Evolutionary conservation across 2,329 filamentous ascomycete species (phyloP), one percentile per base, ranked within the genome.

Genomic region (Alternaria longipes): DNA sequence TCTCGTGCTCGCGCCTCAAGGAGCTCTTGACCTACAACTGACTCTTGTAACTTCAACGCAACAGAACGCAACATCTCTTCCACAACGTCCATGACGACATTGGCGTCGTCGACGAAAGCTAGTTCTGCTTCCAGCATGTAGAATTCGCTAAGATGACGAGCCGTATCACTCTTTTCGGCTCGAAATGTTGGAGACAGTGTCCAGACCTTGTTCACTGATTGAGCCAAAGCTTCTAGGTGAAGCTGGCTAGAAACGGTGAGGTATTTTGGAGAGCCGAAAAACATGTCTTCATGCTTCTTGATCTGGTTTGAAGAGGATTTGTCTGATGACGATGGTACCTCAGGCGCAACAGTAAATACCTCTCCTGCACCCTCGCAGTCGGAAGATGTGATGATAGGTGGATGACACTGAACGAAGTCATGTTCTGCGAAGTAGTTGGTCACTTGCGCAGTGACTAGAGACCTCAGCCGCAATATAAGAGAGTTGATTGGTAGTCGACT

Each of bases 61-160:
- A 88, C 73, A 61, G 83, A 82, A 42, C 87, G 87, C 52, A 97
- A 83, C 85, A 97, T 89, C 56, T 89, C 84, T 78, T 98, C 93
- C 2, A 93, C 86, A n/a, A 94, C 79, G 58, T 89, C 84, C 86
- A 97, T 95, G 69, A 99, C 84, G 26, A 86, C 82, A 30, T 85
- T 81, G 66, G 97, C 83, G 65, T 88, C 82, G 47, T 91, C 84
- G 42, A 90, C 86, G 76, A 97, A 97, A 72, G 89, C 90, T 76
- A 94, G 83, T 79, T 99, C 95, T 16, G 90, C 94, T 80, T 99
- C 95, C 3, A 99, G 86, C 95, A 99, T 98, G 81, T 98, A 98
- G 74, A 99, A 98, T 75, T 99, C 95, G 81, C 93, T 97, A 63
- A 99, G 84, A 80, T 99, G 95, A 28, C 95, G 89, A 6, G 93